These are phyloP conservation scores for Phoma sp. DNA, from an alignment of 2,329 filamentous ascomycete species.

Conservation along the genomic window DNA sequence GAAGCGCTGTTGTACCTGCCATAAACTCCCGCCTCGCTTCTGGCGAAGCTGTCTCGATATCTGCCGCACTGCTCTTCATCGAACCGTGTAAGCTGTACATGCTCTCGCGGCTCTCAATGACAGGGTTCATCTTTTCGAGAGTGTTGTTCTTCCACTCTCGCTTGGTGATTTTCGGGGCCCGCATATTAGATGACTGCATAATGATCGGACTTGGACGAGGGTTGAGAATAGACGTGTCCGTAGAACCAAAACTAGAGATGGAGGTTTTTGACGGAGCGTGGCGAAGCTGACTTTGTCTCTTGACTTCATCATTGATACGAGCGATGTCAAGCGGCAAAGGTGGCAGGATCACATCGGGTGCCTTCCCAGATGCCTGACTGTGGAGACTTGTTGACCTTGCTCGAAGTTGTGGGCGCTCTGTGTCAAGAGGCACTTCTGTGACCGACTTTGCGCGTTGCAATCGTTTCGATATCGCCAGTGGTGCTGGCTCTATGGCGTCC, in stretches of 20 bases:
- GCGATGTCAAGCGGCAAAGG: constrained; percentile 49
- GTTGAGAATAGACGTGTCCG: constrained; percentile 50
- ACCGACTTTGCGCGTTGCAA: constrained; percentile 37
- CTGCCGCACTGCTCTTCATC: constrained; percentile 24
- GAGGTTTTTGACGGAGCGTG: constrained; percentile 48
- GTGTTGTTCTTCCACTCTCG: constrained; percentile 45
- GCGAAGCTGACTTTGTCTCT: constrained; percentile 32
- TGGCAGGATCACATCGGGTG: constrained; percentile 52
- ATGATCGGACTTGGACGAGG: constrained; percentile 47
- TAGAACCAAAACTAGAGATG: constrained; percentile 50
- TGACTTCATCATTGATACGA: constrained; percentile 32
- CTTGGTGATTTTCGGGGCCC: constrained; percentile 46
- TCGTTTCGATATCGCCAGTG: constrained; percentile 18
- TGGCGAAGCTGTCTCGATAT: constrained; percentile 11
- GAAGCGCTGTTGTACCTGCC: constrained; percentile 1
- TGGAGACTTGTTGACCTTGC: constrained; percentile 36
- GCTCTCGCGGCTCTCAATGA: constrained; percentile 26
- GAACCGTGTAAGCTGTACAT: constrained; percentile 21
- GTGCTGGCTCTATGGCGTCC: neutral
- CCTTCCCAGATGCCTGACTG: constrained; percentile 41
- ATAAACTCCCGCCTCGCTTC: constrained; percentile 6
- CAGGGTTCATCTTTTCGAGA: constrained; percentile 39
- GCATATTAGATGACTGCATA: constrained; percentile 27
- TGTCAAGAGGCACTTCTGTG: constrained; percentile 25
- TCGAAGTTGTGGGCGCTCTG: constrained; percentile 28